Percentiles rank a stretch among this genome's conserved stretches.
These are phyloP conservation scores for Pelargonium myrrhifolium DNA, from an alignment of 441 rosid species.

Conservation along the genomic window DNA sequence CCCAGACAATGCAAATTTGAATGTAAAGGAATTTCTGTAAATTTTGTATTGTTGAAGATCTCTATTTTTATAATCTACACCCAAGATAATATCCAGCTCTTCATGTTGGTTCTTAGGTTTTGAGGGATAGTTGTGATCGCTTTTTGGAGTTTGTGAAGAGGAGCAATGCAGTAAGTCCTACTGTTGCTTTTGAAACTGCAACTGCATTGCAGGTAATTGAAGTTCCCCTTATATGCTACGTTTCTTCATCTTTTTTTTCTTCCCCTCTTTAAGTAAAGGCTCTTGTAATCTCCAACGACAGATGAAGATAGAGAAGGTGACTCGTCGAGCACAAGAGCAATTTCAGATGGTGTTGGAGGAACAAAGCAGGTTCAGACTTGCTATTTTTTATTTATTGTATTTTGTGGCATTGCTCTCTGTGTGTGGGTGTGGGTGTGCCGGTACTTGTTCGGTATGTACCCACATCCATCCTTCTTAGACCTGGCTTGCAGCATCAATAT, in stretches of 20 bases:
- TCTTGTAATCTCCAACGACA: constrained; percentile 22
- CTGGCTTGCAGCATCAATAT: too few relatives aligned
- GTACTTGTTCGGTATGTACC: too few relatives aligned
- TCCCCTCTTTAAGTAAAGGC: background rate
- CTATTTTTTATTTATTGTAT: constrained; percentile 8
- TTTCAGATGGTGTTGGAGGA: constrained; percentile 93
- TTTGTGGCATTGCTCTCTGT: too few relatives aligned
- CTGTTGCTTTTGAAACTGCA: constrained; percentile 93
- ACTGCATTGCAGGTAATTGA: constrained; percentile 84
- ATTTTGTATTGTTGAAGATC: background rate
- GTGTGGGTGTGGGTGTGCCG: too few relatives aligned
- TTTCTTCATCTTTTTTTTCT: background rate
- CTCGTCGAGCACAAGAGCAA: constrained; percentile 97
- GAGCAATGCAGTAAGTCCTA: constrained; percentile 94
- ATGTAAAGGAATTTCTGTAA: background rate
- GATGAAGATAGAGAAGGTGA: constrained; percentile 92
- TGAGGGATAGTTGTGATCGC: constrained; percentile 88
- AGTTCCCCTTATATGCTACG: background rate
- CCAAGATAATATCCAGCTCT: background rate
- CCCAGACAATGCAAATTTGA: background rate
- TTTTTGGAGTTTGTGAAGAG: constrained; percentile 86
- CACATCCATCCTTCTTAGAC: too few relatives aligned
- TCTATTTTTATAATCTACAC: background rate
- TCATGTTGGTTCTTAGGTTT: constrained; percentile 45
- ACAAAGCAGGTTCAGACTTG: constrained; percentile 68